Evolutionary conservation across 192 early-diverging fungal genomes (phyloP).

Genomic region (Backusella sp.): DNA sequence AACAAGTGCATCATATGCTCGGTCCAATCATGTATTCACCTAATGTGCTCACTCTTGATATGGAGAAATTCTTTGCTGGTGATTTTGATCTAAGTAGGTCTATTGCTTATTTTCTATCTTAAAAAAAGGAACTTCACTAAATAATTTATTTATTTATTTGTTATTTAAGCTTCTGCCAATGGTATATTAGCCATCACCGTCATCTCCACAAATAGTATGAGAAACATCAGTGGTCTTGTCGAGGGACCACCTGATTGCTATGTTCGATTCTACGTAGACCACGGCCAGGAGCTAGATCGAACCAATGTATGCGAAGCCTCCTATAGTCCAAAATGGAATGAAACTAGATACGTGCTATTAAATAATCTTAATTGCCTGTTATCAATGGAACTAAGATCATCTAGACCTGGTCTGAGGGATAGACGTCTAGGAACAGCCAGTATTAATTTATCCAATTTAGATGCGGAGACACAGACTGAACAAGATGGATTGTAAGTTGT

Average conservation of each 20-base stretch:
- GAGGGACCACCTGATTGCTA: constrained; percentile 22
- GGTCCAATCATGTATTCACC: constrained; percentile 45
- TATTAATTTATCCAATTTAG: constrained; percentile 16
- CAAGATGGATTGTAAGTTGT: constrained; percentile 33
- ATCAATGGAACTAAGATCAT: constrained; percentile 22
- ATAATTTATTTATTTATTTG: background rate
- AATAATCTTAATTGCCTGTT: constrained; percentile 26
- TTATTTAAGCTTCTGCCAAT: constrained; percentile 26
- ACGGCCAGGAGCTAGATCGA: constrained; percentile 30
- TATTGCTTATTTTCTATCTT: background rate
- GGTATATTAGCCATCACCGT: constrained; percentile 34
- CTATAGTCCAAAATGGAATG: constrained; percentile 32
- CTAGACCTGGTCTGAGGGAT: constrained; percentile 24
- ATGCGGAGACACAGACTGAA: background rate
- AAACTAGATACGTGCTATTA: constrained; percentile 27
- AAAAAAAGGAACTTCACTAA: background rate
- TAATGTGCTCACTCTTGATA: constrained; percentile 35
- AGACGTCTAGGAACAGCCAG: constrained; percentile 24
- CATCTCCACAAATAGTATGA: constrained; percentile 21
- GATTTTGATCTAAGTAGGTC: constrained; percentile 33
- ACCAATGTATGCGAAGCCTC: constrained; percentile 19
- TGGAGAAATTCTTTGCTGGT: constrained; percentile 27
- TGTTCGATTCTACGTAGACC: constrained; percentile 33
- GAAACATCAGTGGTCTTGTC: background rate
- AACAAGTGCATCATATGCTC: constrained; percentile 55